Evolutionary conservation across 2,329 filamentous ascomycete species (phyloP).

Genomic region (Aphanocladium album): DNA sequence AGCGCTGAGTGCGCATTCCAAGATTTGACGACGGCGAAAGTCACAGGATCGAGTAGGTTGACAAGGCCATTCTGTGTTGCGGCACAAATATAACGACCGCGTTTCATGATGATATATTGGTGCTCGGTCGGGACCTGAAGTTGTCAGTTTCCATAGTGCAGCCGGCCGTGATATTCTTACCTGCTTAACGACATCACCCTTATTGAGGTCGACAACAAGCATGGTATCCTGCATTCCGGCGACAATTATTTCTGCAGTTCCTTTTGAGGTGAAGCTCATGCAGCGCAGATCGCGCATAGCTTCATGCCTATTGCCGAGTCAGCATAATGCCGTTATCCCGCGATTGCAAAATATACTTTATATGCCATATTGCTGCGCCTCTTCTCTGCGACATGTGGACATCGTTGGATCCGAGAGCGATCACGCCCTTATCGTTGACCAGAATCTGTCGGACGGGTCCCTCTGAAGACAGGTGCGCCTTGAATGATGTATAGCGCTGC

Average conservation of each 20-base stretch:
- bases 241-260: conserved; percentile 75
- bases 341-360: conserved; percentile 50
- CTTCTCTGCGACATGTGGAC: conserved; percentile 84
- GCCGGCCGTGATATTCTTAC: conserved; percentile 29
- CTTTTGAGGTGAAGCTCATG: conserved; percentile 92
- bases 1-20: conserved; percentile 88
- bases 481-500: conserved; percentile 85
- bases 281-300: conserved; percentile 85
- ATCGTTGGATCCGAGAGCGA: conserved; percentile 76
- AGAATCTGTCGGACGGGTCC: conserved; percentile 82
- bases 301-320: conserved; percentile 45
- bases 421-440: conserved; percentile 84
- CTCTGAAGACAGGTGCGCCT: conserved; percentile 67
- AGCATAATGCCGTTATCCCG: conserved; percentile 12
- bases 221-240: conserved; percentile 83
- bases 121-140: conserved; percentile 61
- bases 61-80: conserved; percentile 79
- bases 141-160: conserved; percentile 24
- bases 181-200: conserved; percentile 67
- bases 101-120: conserved; percentile 89
- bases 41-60: conserved; percentile 77
- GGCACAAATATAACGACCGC: conserved; percentile 84
- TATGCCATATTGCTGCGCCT: conserved; percentile 83
- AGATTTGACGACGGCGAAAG: conserved; percentile 71
- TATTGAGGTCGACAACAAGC: conserved; percentile 68